Percentiles rank a stretch among this genome's conserved stretches.
Conservation (phyloP, 2,329 filamentous ascomycete genomes). For the Colletotrichum shisoi region DNA sequence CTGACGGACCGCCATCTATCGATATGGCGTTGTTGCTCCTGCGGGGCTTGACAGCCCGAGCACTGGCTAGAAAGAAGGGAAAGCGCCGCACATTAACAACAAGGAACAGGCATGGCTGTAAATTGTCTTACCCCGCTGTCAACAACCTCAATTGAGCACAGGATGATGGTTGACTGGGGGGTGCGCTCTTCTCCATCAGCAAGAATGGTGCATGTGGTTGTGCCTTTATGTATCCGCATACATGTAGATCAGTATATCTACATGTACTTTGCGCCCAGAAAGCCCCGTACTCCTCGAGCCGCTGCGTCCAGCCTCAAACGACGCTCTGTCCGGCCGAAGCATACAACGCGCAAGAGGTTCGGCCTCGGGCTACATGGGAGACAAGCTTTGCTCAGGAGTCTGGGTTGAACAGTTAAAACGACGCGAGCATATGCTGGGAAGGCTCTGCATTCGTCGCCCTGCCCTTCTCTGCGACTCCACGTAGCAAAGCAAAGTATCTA, state of each 20-base stretch:
- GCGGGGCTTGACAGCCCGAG: slow-evolving; percentile 6
- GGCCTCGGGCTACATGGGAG: not conserved
- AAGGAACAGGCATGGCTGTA: slow-evolving; percentile 16
- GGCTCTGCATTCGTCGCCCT: not conserved
- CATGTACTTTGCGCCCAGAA: not conserved
- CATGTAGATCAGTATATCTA: not conserved
- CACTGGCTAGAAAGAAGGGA: slow-evolving; percentile 9
- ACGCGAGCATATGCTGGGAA: not conserved
- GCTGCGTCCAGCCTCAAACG: not conserved
- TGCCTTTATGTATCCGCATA: not conserved
- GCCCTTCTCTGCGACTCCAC: not conserved
- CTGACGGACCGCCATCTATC: slow-evolving; percentile 8
- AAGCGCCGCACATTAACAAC: slow-evolving; percentile 11
- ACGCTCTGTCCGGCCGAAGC: not conserved
- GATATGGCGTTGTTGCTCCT: slow-evolving; percentile 4
- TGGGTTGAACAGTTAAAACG: not conserved
- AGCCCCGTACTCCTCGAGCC: not conserved
- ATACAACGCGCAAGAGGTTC: not conserved
- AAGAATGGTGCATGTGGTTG: not conserved
- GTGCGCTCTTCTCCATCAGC: not conserved
- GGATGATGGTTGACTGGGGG: not conserved
- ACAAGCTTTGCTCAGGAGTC: not conserved
- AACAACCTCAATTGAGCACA: slow-evolving; percentile 13
- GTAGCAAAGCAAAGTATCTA: not conserved
- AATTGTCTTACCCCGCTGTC: slow-evolving; percentile 22